Conservation (phyloP, 163 green algal genomes). For the Scenedesmus sp. region DNA sequence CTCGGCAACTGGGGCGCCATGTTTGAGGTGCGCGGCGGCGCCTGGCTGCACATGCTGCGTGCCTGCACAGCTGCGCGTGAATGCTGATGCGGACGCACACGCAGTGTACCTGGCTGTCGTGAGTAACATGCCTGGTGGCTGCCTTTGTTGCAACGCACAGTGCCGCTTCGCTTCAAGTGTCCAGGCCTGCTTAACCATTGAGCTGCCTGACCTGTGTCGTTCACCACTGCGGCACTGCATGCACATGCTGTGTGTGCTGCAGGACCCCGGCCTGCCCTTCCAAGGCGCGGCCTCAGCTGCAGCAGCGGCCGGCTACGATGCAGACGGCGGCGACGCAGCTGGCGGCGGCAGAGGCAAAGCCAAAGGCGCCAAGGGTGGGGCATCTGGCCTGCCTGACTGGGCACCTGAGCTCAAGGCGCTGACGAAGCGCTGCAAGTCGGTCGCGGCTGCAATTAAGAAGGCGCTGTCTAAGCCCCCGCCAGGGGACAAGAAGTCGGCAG, state of each 20-base stretch:
- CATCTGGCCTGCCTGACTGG: conserved; percentile 16
- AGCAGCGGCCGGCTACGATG: background rate
- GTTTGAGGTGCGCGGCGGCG: background rate
- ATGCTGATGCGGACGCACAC: background rate
- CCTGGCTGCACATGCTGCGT: background rate
- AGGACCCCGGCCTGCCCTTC: conserved; percentile 35
- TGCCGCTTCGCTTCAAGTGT: too few species aligned
- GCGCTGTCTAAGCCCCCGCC: background rate
- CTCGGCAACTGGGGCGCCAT: conserved; percentile 50
- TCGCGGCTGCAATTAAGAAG: conserved; percentile 30
- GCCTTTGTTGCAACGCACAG: too few species aligned
- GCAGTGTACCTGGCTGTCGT: too few species aligned
- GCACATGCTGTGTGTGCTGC: background rate
- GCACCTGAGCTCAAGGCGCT: conserved; percentile 28
- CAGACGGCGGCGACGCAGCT: background rate
- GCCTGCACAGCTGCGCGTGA: background rate
- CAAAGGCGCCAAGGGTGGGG: background rate
- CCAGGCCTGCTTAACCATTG: too few species aligned
- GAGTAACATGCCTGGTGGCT: too few species aligned
- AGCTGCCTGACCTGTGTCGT: background rate
- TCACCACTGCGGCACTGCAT: too few species aligned
- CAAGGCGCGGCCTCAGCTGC: conserved; percentile 9
- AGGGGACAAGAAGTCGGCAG: background rate
- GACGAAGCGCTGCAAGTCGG: conserved; percentile 17
- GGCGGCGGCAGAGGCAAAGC: conserved; percentile 9